Evolutionary conservation across 225 moss, liverwort and hornwort species (phyloP).

Genomic region (Physcomitrium patens): DNA sequence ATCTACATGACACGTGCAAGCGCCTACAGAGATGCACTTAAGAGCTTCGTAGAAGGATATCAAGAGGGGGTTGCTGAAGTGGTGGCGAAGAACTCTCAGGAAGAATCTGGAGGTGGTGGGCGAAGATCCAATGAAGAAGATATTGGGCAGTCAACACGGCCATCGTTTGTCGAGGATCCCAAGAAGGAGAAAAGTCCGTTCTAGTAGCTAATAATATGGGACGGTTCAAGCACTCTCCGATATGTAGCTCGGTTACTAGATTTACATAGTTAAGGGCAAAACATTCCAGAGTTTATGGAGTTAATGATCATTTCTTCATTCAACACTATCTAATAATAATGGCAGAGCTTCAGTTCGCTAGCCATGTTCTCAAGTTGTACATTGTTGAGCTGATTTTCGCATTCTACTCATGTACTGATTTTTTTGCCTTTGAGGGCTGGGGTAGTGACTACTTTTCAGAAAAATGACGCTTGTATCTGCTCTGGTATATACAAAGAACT

Average conservation of each 20-base stretch:
- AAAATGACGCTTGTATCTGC: too few species aligned
- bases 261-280: neutral
- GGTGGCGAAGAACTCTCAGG: constrained; percentile 32
- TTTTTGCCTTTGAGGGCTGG: too few species aligned
- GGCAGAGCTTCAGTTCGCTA: too few species aligned
- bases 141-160: constrained; percentile 13
- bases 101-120: constrained; percentile 11
- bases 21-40: constrained; percentile 87
- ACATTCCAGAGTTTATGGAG: neutral
- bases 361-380: too few species aligned
- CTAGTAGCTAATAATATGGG: constrained; percentile 18
- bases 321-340: neutral
- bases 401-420: too few species aligned
- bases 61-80: constrained; percentile 87
- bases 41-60: constrained; percentile 84
- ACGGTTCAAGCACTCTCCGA: neutral
- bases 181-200: constrained; percentile 32
- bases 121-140: constrained; percentile 24
- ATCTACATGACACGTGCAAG: constrained; percentile 90
- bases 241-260: neutral
- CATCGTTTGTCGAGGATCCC: constrained; percentile 23
- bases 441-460: too few species aligned
- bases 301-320: neutral
- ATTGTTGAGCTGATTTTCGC: too few species aligned
- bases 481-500: too few species aligned